These are phyloP conservation scores for Chiua virens DNA, from an alignment of 768 basidiomycete genomes.

Conservation along the genomic window DNA sequence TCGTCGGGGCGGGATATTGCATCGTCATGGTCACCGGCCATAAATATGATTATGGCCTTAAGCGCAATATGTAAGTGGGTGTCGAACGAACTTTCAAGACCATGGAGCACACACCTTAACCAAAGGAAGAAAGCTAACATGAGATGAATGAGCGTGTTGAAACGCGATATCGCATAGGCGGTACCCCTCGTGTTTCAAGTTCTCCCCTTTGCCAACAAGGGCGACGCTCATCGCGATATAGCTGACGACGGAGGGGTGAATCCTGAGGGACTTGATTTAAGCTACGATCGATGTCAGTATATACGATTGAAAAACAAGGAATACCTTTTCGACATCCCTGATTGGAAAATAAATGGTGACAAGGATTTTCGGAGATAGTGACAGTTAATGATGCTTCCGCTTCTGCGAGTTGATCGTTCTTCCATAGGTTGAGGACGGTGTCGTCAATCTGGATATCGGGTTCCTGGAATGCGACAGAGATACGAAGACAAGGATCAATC, in stretches of 20 bases:
- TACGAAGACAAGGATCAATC: too few relatives aligned
- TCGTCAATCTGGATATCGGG: background rate
- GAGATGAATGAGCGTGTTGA: background rate
- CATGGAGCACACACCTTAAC: background rate
- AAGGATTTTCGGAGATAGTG: background rate
- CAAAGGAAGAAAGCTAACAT: background rate
- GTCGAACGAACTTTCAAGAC: background rate
- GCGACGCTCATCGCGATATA: background rate
- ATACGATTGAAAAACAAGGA: too few relatives aligned
- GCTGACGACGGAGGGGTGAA: too few relatives aligned
- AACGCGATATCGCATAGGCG: background rate
- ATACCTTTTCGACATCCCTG: background rate
- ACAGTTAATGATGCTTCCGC: background rate
- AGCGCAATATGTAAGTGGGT: background rate
- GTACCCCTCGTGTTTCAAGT: background rate
- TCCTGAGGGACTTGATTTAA: too few relatives aligned
- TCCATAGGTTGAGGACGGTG: background rate
- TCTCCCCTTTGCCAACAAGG: background rate
- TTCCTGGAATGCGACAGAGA: background rate
- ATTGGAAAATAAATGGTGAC: background rate
- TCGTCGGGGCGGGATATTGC: conserved; percentile 4
- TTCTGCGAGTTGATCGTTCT: background rate
- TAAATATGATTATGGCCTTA: conserved; percentile 6
- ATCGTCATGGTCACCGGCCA: conserved; percentile 2
- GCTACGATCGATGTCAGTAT: too few relatives aligned